Evolutionary conservation across 345 rosid genomes (phyloP).

Genomic region (Eucalyptus regnans): DNA sequence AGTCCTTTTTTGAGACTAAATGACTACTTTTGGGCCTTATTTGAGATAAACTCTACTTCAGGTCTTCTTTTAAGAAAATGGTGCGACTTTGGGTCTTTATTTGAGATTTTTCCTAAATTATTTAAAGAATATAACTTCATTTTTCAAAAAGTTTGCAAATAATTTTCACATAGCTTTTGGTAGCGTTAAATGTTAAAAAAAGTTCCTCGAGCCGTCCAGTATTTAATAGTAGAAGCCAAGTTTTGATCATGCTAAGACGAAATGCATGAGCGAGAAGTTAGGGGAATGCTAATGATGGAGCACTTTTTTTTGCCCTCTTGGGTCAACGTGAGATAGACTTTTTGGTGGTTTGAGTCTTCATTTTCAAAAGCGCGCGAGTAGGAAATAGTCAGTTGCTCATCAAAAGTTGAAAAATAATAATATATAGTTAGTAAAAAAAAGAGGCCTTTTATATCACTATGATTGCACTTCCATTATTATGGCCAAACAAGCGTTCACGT

Average conservation of each 20-base stretch:
- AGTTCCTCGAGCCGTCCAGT: background rate
- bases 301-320: background rate
- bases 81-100: too few relatives aligned
- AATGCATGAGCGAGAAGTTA: background rate
- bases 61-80: too few relatives aligned
- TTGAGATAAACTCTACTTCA: too few relatives aligned
- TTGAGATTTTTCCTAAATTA: background rate
- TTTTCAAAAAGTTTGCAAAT: background rate
- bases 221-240: background rate
- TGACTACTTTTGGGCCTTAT: too few relatives aligned
- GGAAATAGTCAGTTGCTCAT: background rate
- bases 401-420: background rate
- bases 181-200: background rate
- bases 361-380: background rate
- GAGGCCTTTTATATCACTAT: background rate
- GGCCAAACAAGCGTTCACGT: background rate
- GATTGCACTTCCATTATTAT: background rate
- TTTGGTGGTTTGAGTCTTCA: background rate
- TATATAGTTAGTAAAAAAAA: background rate
- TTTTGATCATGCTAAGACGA: background rate
- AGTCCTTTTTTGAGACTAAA: too few relatives aligned
- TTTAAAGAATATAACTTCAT: background rate
- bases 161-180: background rate
- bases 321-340: background rate
- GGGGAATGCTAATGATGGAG: background rate